A percentile compares a stretch with the other conserved stretches of the same genome.
Evolutionary conservation across 2,329 filamentous ascomycete genomes (phyloP).

Genomic region (Plenodomus tracheiphilus): DNA sequence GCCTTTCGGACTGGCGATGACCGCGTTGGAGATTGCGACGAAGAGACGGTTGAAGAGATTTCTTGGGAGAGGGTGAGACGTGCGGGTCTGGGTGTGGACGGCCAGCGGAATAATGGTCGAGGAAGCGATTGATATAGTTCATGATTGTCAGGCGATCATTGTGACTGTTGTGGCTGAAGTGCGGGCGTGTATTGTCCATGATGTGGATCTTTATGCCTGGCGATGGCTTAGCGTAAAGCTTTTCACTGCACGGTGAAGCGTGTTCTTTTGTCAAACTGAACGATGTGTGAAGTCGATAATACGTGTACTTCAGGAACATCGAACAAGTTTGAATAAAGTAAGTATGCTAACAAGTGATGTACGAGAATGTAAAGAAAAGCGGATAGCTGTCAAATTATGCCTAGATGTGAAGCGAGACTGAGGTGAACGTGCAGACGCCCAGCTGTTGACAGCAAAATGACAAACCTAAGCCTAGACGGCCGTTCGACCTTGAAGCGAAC

Average conservation of each 20-base stretch:
- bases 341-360: neutral
- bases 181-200: neutral
- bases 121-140: constrained; percentile 14
- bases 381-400: constrained; percentile 1
- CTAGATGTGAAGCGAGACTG: constrained; percentile 7
- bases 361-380: neutral
- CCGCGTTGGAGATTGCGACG: neutral
- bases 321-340: neutral
- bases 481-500: neutral
- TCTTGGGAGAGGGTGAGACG: neutral
- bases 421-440: constrained; percentile 4
- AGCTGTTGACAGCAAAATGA: neutral
- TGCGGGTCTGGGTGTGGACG: neutral
- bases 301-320: neutral
- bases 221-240: neutral
- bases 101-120: constrained; percentile 5
- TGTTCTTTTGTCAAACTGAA: neutral
- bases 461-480: neutral
- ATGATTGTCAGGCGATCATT: neutral
- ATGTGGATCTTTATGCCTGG: neutral
- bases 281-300: neutral
- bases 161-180: neutral
- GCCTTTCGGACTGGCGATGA: neutral
- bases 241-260: neutral
- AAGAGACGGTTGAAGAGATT: neutral